Conservation (phyloP, 2,329 filamentous ascomycete species). For the Furcasterigmium furcatum region DNA sequence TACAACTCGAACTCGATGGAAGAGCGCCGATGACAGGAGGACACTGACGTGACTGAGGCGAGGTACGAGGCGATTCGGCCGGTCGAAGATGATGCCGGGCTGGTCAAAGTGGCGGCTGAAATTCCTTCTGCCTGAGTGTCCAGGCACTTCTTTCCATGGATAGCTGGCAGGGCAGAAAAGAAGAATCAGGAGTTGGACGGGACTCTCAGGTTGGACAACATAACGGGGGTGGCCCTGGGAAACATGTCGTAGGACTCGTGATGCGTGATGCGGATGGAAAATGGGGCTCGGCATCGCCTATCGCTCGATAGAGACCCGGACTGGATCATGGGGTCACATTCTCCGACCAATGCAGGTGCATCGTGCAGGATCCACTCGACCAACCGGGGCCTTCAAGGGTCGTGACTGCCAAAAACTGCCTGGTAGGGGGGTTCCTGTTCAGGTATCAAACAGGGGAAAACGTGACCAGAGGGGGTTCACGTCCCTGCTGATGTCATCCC, state of each 20-base stretch:
- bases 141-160: no score
- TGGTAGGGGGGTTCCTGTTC: constrained; percentile 9
- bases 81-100: no score
- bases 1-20: no score
- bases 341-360: constrained; percentile 14
- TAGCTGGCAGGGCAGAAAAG: no score
- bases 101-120: no score
- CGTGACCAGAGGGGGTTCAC: not conserved
- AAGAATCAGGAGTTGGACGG: no score
- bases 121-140: no score
- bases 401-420: constrained; percentile 9
- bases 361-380: not conserved
- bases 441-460: not conserved
- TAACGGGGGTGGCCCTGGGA: no score
- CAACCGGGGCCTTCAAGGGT: not conserved
- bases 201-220: no score
- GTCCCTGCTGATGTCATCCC: not conserved
- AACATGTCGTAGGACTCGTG: not conserved
- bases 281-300: not conserved
- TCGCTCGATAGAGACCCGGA: not conserved
- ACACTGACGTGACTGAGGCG: no score
- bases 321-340: not conserved
- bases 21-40: no score
- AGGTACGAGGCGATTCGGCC: no score
- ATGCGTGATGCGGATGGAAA: not conserved